These are phyloP conservation scores for Populus hybrid DNA, from an alignment of 441 rosid genomes.

Conservation along the genomic window DNA sequence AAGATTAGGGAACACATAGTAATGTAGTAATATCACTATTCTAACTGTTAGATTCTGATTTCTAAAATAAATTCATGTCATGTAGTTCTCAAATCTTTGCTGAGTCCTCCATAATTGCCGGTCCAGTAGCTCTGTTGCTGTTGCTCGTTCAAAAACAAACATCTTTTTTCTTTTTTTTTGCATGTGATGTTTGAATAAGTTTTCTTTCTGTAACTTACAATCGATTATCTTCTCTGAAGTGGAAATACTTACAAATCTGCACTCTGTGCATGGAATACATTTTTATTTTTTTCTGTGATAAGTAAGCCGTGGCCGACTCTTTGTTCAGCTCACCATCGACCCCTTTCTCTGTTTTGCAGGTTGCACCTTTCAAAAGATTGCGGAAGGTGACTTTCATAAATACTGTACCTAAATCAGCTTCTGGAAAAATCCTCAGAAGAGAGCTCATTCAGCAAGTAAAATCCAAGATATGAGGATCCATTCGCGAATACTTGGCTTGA, in stretches of 20 bases:
- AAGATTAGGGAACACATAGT: not conserved
- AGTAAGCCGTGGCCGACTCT: too few relatives aligned
- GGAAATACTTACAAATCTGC: not conserved
- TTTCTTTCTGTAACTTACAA: not conserved
- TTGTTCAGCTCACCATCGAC: not conserved
- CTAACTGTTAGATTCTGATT: not conserved
- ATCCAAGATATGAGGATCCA: constrained; percentile 34
- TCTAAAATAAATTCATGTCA: not conserved
- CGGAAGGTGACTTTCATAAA: constrained; percentile 35
- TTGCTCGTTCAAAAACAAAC: not conserved
- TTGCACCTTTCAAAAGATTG: constrained; percentile 53
- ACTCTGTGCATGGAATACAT: not conserved
- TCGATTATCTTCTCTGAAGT: not conserved
- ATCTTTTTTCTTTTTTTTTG: not conserved
- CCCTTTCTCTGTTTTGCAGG: constrained; percentile 27
- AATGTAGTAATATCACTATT: not conserved
- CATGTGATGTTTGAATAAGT: not conserved
- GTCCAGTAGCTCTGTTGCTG: not conserved
- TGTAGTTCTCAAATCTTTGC: not conserved
- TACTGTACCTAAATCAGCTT: constrained; percentile 42
- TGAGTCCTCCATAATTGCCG: not conserved
- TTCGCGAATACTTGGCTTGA: not conserved
- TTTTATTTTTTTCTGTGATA: not conserved
- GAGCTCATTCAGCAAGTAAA: constrained; percentile 33
- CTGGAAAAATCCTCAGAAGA: constrained; percentile 52